Percentiles rank a stretch among this genome's conserved stretches.
Evolutionary conservation across 2,329 filamentous ascomycete species (phyloP).

Genomic region (Elsinoe perseae): DNA sequence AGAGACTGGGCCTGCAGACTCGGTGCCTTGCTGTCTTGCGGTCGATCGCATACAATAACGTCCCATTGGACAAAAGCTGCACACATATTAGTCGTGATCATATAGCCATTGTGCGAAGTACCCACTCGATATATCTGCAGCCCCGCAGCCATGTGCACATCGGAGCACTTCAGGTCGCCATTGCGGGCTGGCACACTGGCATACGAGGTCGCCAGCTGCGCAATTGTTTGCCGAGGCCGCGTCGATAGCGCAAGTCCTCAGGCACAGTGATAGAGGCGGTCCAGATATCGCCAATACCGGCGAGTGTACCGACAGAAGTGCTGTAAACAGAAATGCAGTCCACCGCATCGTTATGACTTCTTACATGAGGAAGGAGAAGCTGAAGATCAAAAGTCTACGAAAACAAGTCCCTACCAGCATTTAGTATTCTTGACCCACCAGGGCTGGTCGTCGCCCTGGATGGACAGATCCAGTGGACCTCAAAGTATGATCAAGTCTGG

Average conservation of each 20-base stretch:
- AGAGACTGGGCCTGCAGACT: neutral
- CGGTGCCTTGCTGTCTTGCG: neutral
- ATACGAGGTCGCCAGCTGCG: neutral
- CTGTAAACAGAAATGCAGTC: neutral
- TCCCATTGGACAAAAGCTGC: constrained; percentile 2
- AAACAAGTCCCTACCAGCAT: neutral
- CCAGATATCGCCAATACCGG: neutral
- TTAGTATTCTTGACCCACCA: neutral
- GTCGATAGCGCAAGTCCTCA: neutral
- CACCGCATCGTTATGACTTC: neutral
- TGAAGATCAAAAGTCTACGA: neutral
- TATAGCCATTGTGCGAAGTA: too few relatives aligned
- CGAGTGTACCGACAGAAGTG: neutral
- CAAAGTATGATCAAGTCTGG: neutral
- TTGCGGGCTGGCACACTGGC: neutral
- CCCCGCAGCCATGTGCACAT: neutral
- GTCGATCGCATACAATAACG: neutral
- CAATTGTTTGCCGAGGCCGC: neutral
- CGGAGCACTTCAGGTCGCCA: neutral
- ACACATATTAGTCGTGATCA: neutral
- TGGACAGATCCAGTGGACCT: neutral
- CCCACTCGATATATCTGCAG: neutral
- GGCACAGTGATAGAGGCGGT: neutral
- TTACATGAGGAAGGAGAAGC: neutral
- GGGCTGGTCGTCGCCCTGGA: neutral